Percentiles rank a stretch among this genome's conserved stretches.
These are phyloP conservation scores for Tetrahymena malaccensis DNA, from an alignment of 73 alveolate genomes.

Conservation along the genomic window DNA sequence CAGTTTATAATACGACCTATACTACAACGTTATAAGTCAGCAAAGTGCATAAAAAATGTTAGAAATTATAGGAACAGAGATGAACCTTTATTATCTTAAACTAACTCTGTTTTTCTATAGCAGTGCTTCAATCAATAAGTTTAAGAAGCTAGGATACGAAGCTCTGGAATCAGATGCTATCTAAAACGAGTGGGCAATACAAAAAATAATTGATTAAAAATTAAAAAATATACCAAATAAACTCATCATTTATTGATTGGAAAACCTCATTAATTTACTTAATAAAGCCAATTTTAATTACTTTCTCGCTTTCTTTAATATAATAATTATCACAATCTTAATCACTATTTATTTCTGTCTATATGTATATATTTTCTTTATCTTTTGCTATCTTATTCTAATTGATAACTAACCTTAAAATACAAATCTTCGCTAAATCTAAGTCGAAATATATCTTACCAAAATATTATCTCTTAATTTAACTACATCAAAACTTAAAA, in stretches of 20 bases:
- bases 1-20: background rate
- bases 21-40: background rate
- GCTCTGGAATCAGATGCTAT: background rate
- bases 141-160: background rate
- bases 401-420: too few relatives aligned
- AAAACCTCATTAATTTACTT: too few relatives aligned
- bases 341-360: too few relatives aligned
- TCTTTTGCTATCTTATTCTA: too few relatives aligned
- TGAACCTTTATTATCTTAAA: background rate
- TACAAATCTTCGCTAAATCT: too few relatives aligned
- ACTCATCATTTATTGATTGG: background rate
- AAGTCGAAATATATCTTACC: too few relatives aligned
- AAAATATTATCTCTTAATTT: background rate
- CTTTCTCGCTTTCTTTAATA: too few relatives aligned
- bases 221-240: background rate
- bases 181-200: background rate
- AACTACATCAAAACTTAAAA: background rate
- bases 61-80: background rate
- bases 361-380: too few relatives aligned
- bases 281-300: too few relatives aligned
- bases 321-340: too few relatives aligned
- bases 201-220: background rate
- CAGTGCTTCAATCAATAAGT: background rate
- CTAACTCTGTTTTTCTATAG: background rate
- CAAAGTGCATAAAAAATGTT: background rate